phyloP scores from a whole-genome alignment of 495 filamentous ascomycete species.

The Clohesyomyces aquaticus region DNA sequence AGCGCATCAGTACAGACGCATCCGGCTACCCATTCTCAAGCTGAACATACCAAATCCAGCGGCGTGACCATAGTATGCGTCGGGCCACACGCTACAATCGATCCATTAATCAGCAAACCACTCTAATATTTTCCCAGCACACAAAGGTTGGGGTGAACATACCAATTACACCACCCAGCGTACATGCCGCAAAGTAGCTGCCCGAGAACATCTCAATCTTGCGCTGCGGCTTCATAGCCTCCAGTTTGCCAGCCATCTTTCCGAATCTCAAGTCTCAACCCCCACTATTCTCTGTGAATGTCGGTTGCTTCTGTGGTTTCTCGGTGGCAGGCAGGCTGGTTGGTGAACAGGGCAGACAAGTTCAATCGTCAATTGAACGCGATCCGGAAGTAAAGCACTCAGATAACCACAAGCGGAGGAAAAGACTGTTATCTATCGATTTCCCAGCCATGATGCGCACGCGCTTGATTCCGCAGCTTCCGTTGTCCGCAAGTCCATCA shows the following conservation, averaged over 20 bases:
- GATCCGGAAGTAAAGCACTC: too few relatives aligned
- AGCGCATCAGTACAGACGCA: too few relatives aligned
- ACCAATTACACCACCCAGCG: conserved; percentile 68
- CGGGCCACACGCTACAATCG: conserved; percentile 62
- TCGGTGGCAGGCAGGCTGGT: too few relatives aligned
- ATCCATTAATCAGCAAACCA: too few relatives aligned
- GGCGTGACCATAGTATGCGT: conserved; percentile 65
- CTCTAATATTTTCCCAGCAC: too few relatives aligned
- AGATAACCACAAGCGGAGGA: neutral
- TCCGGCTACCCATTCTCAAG: too few relatives aligned
- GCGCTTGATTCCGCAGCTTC: conserved; percentile 2
- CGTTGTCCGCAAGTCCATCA: neutral
- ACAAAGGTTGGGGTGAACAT: too few relatives aligned
- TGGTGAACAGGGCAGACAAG: too few relatives aligned
- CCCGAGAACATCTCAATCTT: conserved; percentile 67
- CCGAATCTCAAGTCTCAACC: neutral
- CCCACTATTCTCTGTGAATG: too few relatives aligned
- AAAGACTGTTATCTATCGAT: neutral
- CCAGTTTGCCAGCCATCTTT: conserved; percentile 30
- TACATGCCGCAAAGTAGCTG: conserved; percentile 69
- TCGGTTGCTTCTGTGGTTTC: too few relatives aligned
- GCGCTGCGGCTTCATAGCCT: conserved; percentile 33
- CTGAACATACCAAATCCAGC: conserved; percentile 59
- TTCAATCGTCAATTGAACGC: too few relatives aligned
- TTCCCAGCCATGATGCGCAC: conserved; percentile 3